Conservation (phyloP, 2,329 filamentous ascomycete species). For the Juglanconis juglandina region DNA sequence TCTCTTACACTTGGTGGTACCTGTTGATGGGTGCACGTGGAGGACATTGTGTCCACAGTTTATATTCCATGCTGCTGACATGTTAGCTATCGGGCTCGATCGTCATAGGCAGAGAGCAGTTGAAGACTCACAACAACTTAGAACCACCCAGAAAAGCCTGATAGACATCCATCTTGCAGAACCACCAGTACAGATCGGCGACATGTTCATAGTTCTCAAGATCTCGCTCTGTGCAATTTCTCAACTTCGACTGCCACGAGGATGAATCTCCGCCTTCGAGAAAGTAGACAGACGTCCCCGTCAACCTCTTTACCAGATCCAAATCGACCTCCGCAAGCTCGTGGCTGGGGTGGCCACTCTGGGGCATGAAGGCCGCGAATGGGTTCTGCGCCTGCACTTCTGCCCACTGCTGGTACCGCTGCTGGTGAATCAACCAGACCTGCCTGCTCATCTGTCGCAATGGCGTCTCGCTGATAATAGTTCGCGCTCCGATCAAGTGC, state of each 20-base stretch:
- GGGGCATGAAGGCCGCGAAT: constrained; percentile 24
- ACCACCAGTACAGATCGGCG: constrained; percentile 93
- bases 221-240: constrained; percentile 52
- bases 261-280: constrained; percentile 18
- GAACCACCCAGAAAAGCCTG: constrained; percentile 88
- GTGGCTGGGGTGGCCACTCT: constrained; percentile 21
- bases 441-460: constrained; percentile 69
- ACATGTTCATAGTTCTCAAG: constrained; percentile 77
- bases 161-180: constrained; percentile 87
- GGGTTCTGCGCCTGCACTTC: constrained; percentile 13
- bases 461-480: constrained; percentile 79
- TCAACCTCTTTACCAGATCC: constrained; percentile 38
- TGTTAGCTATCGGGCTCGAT: constrained; percentile 22
- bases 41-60: constrained; percentile 80
- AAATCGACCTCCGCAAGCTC: constrained; percentile 40
- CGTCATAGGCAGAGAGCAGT: neutral
- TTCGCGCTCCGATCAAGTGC: constrained; percentile 79
- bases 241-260: constrained; percentile 9
- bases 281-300: constrained; percentile 33
- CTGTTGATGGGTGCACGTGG: constrained; percentile 78
- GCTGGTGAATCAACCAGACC: constrained; percentile 60
- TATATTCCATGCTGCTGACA: constrained; percentile 66
- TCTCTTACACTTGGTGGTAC: constrained; percentile 65
- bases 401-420: constrained; percentile 24
- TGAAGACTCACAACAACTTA: constrained; percentile 68